Percentiles rank a stretch among this genome's conserved stretches.
Conservation (phyloP, 1,284 basidiomycete species). For the Heliocybe sulcata region DNA sequence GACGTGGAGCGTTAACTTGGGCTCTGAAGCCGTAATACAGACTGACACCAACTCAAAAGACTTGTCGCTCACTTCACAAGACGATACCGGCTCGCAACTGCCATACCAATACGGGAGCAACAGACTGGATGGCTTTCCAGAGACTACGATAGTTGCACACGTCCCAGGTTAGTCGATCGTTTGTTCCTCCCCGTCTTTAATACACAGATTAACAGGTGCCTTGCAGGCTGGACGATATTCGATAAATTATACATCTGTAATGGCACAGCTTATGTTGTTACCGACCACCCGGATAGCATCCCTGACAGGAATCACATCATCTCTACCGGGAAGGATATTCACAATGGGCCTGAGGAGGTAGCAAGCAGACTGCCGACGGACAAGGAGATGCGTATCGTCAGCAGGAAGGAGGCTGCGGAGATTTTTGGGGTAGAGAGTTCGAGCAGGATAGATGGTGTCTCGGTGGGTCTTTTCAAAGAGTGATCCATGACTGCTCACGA, state of each 20-base stretch:
- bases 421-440: constrained; percentile 60
- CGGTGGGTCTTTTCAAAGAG: constrained; percentile 34
- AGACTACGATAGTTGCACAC: constrained; percentile 53
- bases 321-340: constrained; percentile 45
- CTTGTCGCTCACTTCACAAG: constrained; percentile 14
- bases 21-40: not conserved
- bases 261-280: constrained; percentile 71
- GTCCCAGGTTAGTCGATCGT: constrained; percentile 43
- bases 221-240: constrained; percentile 76
- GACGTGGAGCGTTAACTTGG: constrained; percentile 4
- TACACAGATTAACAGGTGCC: not conserved
- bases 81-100: constrained; percentile 18
- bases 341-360: constrained; percentile 36
- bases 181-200: not conserved
- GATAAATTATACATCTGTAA: constrained; percentile 73
- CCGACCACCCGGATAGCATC: constrained; percentile 43
- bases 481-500: not conserved
- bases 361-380: constrained; percentile 57
- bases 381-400: constrained; percentile 71
- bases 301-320: constrained; percentile 51
- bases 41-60: constrained; percentile 6
- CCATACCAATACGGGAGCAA: constrained; percentile 23
- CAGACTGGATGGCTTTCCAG: constrained; percentile 30
- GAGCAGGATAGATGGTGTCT: constrained; percentile 56
- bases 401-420: constrained; percentile 54